Percentiles rank a stretch among this genome's conserved stretches.
These are phyloP conservation scores for Artemisia argyi DNA, from an alignment of 129 eudicot genomes.

Conservation along the genomic window DNA sequence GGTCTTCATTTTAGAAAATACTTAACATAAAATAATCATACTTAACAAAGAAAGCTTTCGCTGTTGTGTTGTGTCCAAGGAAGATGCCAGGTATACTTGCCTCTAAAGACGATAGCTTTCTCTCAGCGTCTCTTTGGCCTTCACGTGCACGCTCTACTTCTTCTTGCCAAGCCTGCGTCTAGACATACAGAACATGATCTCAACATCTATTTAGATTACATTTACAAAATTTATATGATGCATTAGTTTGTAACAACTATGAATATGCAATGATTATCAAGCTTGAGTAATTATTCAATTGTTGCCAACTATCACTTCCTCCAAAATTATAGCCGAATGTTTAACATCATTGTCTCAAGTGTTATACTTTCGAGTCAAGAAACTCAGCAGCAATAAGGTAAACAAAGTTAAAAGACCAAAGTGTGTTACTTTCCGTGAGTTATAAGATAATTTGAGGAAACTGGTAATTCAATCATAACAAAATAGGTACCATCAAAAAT, in stretches of 20 bases:
- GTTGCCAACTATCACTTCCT: not conserved
- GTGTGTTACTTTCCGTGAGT: not conserved
- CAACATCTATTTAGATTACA: conserved; percentile 12
- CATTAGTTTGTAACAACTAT: conserved; percentile 16
- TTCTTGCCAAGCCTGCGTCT: conserved; percentile 99
- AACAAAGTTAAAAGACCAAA: not conserved
- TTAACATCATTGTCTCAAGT: not conserved
- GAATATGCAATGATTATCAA: conserved; percentile 13
- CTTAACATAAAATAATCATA: not conserved
- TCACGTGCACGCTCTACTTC: conserved; percentile 99
- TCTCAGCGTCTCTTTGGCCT: conserved; percentile 97
- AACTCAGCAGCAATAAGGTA: conserved; percentile 12
- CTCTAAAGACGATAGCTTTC: conserved; percentile 90
- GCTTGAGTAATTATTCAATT: conserved; percentile 10
- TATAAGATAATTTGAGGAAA: conserved; percentile 13
- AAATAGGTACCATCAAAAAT: not conserved
- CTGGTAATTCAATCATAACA: not conserved
- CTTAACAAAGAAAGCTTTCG: not conserved
- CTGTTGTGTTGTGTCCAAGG: not conserved
- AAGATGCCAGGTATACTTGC: conserved; percentile 47
- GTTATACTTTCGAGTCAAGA: conserved; percentile 17
- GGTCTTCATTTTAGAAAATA: conserved; percentile 18
- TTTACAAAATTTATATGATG: conserved; percentile 13
- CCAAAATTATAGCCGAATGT: conserved; percentile 12
- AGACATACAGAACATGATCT: conserved; percentile 25